Evolutionary conservation across 768 basidiomycete species (phyloP).

Genomic region (Rhodotorula sphaerocarpa): DNA sequence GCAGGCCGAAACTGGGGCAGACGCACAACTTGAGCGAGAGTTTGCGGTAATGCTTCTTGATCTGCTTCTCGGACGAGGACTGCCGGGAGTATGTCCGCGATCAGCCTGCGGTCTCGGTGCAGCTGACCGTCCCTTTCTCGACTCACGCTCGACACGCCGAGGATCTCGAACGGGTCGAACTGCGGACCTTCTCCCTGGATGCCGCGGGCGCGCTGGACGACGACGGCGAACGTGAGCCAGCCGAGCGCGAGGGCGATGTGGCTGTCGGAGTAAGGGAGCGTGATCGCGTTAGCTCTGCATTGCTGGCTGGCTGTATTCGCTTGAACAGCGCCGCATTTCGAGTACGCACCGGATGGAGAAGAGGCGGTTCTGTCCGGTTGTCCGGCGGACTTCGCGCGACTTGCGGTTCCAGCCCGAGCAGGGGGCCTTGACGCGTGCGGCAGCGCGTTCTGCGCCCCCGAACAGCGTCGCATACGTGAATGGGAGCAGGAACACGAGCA

Average conservation of each 20-base stretch:
- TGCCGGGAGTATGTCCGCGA: constrained; percentile 40
- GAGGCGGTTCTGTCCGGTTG: constrained; percentile 11
- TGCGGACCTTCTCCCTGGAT: constrained; percentile 55
- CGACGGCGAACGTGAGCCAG: constrained; percentile 28
- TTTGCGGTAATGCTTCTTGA: constrained; percentile 91
- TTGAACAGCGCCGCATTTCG: too few species aligned
- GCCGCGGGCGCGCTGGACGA: constrained; percentile 37
- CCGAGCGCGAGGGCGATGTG: constrained; percentile 47
- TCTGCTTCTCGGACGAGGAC: constrained; percentile 72
- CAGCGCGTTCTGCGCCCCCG: constrained; percentile 31
- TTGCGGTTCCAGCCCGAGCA: constrained; percentile 35
- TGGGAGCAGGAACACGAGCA: constrained; percentile 73
- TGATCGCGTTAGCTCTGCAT: too few species aligned
- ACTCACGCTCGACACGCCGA: constrained; percentile 65
- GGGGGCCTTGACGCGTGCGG: constrained; percentile 14
- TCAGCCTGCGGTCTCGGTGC: background rate
- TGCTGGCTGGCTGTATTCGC: too few species aligned
- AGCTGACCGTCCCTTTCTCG: background rate
- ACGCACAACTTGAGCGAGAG: constrained; percentile 76
- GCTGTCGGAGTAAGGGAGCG: too few species aligned
- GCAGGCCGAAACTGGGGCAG: background rate
- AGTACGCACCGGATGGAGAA: constrained; percentile 12
- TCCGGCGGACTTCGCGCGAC: constrained; percentile 16
- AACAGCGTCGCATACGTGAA: constrained; percentile 51
- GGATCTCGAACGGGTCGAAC: constrained; percentile 90